Base-by-base conservation (phyloP, 371 early-diverging fungal genomes). In the Batkoa obscura region DNA sequence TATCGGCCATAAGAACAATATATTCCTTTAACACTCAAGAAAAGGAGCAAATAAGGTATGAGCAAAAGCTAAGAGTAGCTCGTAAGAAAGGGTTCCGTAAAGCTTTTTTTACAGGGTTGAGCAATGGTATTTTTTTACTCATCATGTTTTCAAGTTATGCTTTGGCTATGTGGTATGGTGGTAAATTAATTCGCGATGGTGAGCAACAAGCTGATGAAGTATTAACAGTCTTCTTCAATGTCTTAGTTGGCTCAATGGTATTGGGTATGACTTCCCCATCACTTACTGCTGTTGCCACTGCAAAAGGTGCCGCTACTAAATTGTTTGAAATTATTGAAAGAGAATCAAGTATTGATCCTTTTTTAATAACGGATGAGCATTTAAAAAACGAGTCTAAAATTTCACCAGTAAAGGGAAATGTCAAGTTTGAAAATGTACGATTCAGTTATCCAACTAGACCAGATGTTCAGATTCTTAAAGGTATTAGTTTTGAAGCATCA, bases 1-100 rank as follows among this genome's bases (percentile, higher is more conserved):
- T 94, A 45, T 65, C 83, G 12, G 76, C 78, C 41, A 85, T 92
- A 46, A 77, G 88, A 53, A 91, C 92, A 1, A 83, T 92, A 33
- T 76, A 74, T 55, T 69, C 88, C 3, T 90, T 90, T 68, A 77
- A 79, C 58, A 76, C 78, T 17, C 80, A 86, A 67, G 58, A 67
- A 13, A 75, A 82, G 31, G 80, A 81, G 60, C 58, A 72, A 12
- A 61, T 62, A 13, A 67, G 73, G 15, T 92, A 86, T 68, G 59
- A 62, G 10, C 45, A 55, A 2, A 68, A 71, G 55, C 64, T 79
- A 8, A 61, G 61, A 30, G 63, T 67, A 43, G 84, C 82, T 13
- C 64, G 60, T 35, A 58, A 59, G 4, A 63, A 64, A 6, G 81
- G 76, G 39, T 56, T 72, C 47, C 65, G 58, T 43, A 70, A 73